A percentile compares a stretch with the other conserved stretches of the same genome.
phyloP scores from a whole-genome alignment of 2,329 filamentous ascomycete species.

The Parascedosporium putredinis region DNA sequence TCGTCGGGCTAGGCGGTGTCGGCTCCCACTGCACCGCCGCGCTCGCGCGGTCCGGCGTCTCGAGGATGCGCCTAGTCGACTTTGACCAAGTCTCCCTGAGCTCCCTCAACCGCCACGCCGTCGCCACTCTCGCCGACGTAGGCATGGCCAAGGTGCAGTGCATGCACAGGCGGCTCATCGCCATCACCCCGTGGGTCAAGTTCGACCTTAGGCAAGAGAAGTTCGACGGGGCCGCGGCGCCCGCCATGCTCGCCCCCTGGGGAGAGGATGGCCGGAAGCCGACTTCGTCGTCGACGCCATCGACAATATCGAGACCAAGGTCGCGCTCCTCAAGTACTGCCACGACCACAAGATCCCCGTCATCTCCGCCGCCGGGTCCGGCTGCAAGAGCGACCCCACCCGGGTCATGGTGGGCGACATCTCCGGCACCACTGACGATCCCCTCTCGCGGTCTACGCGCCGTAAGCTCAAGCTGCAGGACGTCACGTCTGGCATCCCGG shows the following conservation, averaged over 20 bases:
- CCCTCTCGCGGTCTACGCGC: constrained; percentile 74
- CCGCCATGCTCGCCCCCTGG: constrained; percentile 58
- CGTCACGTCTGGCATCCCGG: constrained; percentile 75
- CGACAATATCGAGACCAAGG: constrained; percentile 96
- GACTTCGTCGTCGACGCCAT: constrained; percentile 95
- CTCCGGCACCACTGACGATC: constrained; percentile 75
- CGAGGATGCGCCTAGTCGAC: constrained; percentile 80
- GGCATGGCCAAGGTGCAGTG: constrained; percentile 87
- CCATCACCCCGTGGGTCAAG: constrained; percentile 82
- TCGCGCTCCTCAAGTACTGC: constrained; percentile 81
- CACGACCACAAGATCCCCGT: constrained; percentile 66
- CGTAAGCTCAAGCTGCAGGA: constrained; percentile 68
- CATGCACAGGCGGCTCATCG: constrained; percentile 67
- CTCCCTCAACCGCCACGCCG: constrained; percentile 88
- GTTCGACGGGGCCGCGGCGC: constrained; percentile 60
- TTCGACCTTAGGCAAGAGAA: constrained; percentile 83
- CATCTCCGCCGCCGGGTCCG: constrained; percentile 92
- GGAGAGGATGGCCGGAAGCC: constrained; percentile 43
- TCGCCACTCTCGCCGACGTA: constrained; percentile 88
- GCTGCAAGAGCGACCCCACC: constrained; percentile 81
- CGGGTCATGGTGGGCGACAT: constrained; percentile 87
- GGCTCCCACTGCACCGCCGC: constrained; percentile 85
- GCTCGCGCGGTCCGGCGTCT: constrained; percentile 79
- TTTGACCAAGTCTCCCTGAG: constrained; percentile 97
- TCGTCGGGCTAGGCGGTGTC: constrained; percentile 90